Conservation (phyloP, 208 protist genomes). For the Giardia duodenalis region DNA sequence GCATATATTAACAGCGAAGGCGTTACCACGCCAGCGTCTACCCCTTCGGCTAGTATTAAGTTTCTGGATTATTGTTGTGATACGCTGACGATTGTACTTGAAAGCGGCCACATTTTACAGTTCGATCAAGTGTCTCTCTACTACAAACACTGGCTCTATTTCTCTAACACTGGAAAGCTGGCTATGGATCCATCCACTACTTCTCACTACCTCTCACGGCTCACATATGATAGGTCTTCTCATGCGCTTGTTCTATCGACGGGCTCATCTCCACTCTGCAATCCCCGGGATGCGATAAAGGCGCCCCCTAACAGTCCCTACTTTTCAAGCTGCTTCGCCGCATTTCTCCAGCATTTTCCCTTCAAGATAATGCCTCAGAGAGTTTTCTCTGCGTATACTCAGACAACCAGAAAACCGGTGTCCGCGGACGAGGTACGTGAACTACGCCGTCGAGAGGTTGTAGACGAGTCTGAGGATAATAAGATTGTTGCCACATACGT, state of each 20-base stretch:
- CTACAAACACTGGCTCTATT: neutral
- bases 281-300: neutral
- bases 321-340: neutral
- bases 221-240: too few relatives aligned
- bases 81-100: neutral
- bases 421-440: neutral
- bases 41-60: neutral
- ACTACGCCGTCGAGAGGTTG: neutral
- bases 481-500: neutral
- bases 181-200: neutral
- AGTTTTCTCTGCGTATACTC: neutral
- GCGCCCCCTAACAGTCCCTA: neutral
- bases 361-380: neutral
- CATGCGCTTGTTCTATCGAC: too few relatives aligned
- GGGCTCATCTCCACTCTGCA: too few relatives aligned
- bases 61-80: neutral
- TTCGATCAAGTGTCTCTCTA: neutral
- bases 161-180: neutral
- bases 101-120: neutral
- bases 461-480: neutral
- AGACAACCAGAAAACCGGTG: neutral
- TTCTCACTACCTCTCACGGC: neutral
- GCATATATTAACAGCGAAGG: too few relatives aligned
- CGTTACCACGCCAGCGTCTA: neutral
- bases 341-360: neutral